These are phyloP conservation scores for Zygosaccharomyces pseudobailii DNA, from an alignment of 1,139 yeast genomes.

Conservation along the genomic window DNA sequence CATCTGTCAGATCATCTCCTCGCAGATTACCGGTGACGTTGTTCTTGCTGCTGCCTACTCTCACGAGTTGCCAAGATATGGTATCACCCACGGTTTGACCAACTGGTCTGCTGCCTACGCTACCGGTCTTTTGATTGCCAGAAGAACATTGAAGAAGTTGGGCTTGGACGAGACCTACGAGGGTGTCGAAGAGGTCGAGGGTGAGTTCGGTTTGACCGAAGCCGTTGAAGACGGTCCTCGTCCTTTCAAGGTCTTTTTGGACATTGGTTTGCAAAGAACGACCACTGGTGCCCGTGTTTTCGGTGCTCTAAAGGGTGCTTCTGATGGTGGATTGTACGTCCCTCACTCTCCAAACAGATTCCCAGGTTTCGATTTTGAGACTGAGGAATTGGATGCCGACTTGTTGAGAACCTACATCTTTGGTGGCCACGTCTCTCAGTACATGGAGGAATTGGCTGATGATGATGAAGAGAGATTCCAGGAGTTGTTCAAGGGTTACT, in stretches of 20 bases:
- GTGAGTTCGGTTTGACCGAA: conserved; percentile 97
- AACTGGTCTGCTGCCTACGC: conserved; percentile 99
- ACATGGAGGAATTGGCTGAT: conserved; percentile 99
- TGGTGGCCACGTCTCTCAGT: conserved; percentile 99
- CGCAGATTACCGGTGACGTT: conserved; percentile 95
- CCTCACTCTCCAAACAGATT: conserved; percentile 99
- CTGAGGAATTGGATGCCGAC: conserved; percentile 97
- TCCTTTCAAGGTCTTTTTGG: conserved; percentile 99
- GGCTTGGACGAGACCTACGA: conserved; percentile 96
- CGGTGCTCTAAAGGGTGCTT: conserved; percentile 99
- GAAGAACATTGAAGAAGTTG: conserved; percentile 98
- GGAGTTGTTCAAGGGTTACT: conserved; percentile 92
- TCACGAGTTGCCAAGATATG: conserved; percentile 97
- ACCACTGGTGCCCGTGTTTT: conserved; percentile 99
- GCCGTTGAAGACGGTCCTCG: conserved; percentile 99
- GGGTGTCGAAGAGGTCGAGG: conserved; percentile 99
- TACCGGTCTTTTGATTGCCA: conserved; percentile 96
- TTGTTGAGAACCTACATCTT: conserved; percentile 97
- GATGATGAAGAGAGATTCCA: conserved; percentile 99
- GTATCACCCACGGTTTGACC: conserved; percentile 97
- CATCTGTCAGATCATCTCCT: conserved; percentile 94
- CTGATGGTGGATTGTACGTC: conserved; percentile 99
- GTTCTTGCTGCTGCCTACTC: conserved; percentile 98
- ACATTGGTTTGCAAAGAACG: conserved; percentile 99
- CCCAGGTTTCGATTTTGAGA: conserved; percentile 99